phyloP scores from a whole-genome alignment of 768 basidiomycete genomes.

The Phanerochaete sordida region DNA sequence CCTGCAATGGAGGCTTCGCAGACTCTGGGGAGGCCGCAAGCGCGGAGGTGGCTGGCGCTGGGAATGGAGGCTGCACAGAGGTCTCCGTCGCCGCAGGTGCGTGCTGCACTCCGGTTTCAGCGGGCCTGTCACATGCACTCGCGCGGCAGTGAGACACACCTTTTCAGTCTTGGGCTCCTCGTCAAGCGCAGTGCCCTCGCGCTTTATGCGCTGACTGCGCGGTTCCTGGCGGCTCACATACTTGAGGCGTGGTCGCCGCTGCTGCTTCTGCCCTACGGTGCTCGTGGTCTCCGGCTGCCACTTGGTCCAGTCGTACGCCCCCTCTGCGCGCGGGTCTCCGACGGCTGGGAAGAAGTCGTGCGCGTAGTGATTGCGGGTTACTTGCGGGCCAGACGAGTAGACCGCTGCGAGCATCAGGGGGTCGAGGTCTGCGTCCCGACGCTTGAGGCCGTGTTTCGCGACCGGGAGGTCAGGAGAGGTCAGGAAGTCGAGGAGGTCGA shows the following conservation, averaged over 20 bases:
- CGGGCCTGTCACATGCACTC: not conserved
- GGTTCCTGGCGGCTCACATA: conserved; percentile 80
- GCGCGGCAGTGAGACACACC: conserved; percentile 1
- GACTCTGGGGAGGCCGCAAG: conserved; percentile 17
- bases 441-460: conserved; percentile 43
- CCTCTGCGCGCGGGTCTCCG: conserved; percentile 48
- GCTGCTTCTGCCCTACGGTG: conserved; percentile 36
- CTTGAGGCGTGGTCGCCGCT: conserved; percentile 42
- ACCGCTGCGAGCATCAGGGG: conserved; percentile 78
- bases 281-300: conserved; percentile 42
- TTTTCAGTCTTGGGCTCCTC: conserved; percentile 43
- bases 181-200: conserved; percentile 22
- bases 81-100: conserved; percentile 32
- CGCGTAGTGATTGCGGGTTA: conserved; percentile 83
- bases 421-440: conserved; percentile 73
- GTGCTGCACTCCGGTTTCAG: conserved; percentile 30
- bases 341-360: conserved; percentile 74
- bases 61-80: conserved; percentile 18
- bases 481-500: conserved; percentile 63
- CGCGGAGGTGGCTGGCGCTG: conserved; percentile 16
- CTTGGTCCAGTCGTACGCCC: conserved; percentile 56
- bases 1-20: conserved; percentile 33
- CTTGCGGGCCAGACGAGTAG: conserved; percentile 67
- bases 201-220: conserved; percentile 52
- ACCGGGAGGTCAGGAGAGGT: conserved; percentile 37